Evolutionary conservation across 2,329 filamentous ascomycete species (phyloP).

Genomic region (Thelonectria blattea): DNA sequence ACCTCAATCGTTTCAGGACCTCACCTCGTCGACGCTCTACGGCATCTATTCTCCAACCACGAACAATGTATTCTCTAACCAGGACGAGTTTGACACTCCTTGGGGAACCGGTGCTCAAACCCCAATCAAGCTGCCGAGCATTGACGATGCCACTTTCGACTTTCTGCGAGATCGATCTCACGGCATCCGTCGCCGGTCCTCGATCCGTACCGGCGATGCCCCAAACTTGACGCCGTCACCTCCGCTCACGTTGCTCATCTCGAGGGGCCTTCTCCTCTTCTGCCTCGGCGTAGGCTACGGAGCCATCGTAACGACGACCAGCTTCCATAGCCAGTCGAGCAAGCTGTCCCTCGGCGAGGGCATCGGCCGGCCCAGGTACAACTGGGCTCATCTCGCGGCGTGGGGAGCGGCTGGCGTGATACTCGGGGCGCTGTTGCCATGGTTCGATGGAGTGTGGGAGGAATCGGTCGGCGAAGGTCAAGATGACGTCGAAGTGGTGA

Average conservation of each 20-base stretch:
- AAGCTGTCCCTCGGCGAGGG: conserved; percentile 64
- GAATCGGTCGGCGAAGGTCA: conserved; percentile 50
- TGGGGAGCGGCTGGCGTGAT: conserved; percentile 84
- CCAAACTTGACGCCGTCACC: conserved; percentile 36
- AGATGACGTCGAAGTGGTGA: conserved; percentile 39
- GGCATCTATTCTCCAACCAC: conserved; percentile 84
- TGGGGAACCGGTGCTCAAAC: conserved; percentile 82
- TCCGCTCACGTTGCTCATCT: conserved; percentile 54
- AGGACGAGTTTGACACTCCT: conserved; percentile 69
- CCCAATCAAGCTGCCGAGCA: conserved; percentile 55
- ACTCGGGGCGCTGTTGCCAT: conserved; percentile 81
- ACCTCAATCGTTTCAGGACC: conserved; percentile 80
- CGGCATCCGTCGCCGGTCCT: conserved; percentile 43
- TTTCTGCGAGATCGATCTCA: conserved; percentile 51
- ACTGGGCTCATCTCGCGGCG: conserved; percentile 73
- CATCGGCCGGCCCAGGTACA: conserved; percentile 50
- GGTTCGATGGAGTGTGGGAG: conserved; percentile 80
- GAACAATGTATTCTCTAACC: conserved; percentile 48
- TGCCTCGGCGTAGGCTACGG: conserved; percentile 84
- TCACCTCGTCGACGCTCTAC: conserved; percentile 87
- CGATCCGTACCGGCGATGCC: conserved; percentile 39
- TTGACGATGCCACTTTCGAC: conserved; percentile 53
- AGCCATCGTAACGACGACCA: conserved; percentile 70
- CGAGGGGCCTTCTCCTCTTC: conserved; percentile 73
- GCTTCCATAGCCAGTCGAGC: conserved; percentile 72